Evolutionary conservation across 306 rosid species (phyloP).

Genomic region (Cucurbita moschata): DNA sequence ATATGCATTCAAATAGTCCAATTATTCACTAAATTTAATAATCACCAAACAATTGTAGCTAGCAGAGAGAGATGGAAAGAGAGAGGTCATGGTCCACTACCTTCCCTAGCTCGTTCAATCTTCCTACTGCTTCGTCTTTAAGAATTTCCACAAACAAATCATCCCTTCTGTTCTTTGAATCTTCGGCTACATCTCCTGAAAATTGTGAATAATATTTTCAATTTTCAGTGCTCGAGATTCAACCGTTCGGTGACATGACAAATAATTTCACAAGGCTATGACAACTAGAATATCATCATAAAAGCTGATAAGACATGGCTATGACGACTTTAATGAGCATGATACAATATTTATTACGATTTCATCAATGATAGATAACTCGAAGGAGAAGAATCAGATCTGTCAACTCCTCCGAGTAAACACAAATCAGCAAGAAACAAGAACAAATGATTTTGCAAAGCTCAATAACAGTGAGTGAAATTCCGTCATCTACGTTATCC

Average conservation of each 20-base stretch:
- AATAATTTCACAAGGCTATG: not conserved
- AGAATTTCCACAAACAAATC: constrained; percentile 57
- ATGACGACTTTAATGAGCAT: not conserved
- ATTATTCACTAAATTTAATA: not conserved
- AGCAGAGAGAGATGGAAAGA: not conserved
- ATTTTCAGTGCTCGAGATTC: not conserved
- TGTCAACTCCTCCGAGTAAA: not conserved
- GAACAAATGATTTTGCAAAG: not conserved
- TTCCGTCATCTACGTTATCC: not conserved
- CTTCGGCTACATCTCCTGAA: constrained; percentile 42
- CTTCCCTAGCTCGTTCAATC: constrained; percentile 68
- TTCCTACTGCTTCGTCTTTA: constrained; percentile 71
- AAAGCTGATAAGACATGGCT: not conserved
- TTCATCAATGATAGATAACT: not conserved
- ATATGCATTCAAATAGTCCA: not conserved
- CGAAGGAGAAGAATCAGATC: not conserved
- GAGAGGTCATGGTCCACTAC: constrained; percentile 16
- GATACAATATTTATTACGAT: not conserved
- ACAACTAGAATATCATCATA: not conserved
- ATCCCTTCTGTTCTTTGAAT: constrained; percentile 26
- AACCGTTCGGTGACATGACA: not conserved
- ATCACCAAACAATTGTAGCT: not conserved
- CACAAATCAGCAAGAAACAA: not conserved
- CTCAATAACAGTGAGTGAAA: not conserved
- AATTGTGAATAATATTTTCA: constrained; percentile 19